These are phyloP conservation scores for Cryomyces antarcticus DNA, from an alignment of 495 filamentous ascomycete species.

Conservation along the genomic window DNA sequence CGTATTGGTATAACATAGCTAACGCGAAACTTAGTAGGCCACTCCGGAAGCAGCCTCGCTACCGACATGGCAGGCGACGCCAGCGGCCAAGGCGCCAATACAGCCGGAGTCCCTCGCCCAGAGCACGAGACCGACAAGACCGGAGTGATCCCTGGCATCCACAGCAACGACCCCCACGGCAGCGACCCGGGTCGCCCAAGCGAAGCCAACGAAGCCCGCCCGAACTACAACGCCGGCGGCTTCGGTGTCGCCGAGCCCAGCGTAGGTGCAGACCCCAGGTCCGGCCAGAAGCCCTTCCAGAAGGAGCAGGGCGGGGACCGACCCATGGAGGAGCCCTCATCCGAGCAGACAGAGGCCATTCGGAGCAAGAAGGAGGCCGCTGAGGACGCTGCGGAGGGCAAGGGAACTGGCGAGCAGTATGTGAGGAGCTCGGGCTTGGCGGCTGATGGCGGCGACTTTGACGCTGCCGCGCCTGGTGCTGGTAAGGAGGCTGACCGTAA, in stretches of 20 bases:
- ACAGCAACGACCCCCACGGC: conserved; percentile 1
- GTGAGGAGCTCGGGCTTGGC: conserved; percentile 32
- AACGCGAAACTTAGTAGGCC: no score
- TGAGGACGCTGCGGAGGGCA: conserved; percentile 23
- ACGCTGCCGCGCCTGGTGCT: conserved; percentile 37
- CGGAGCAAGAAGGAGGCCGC: conserved; percentile 5
- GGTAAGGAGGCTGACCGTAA: conserved; percentile 44
- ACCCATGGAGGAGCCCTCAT: conserved; percentile 12
- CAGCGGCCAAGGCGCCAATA: no score
- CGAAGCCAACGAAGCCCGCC: conserved; percentile 1
- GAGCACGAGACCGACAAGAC: conserved; percentile 10
- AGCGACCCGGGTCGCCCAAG: conserved; percentile 4
- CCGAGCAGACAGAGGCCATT: conserved; percentile 4
- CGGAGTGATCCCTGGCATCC: conserved; percentile 5
- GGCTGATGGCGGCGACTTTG: conserved; percentile 36
- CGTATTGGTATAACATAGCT: no score
- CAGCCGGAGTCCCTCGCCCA: conserved; percentile 1
- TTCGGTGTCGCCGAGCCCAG: background rate
- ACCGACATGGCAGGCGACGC: background rate
- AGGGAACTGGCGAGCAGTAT: conserved; percentile 32
- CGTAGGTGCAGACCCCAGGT: conserved; percentile 6
- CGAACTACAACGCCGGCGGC: background rate
- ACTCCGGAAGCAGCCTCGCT: background rate
- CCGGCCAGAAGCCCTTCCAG: conserved; percentile 5
- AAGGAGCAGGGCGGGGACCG: conserved; percentile 21